Conservation (phyloP, 108 stramenopile species). For the Nitzschia sp. region DNA sequence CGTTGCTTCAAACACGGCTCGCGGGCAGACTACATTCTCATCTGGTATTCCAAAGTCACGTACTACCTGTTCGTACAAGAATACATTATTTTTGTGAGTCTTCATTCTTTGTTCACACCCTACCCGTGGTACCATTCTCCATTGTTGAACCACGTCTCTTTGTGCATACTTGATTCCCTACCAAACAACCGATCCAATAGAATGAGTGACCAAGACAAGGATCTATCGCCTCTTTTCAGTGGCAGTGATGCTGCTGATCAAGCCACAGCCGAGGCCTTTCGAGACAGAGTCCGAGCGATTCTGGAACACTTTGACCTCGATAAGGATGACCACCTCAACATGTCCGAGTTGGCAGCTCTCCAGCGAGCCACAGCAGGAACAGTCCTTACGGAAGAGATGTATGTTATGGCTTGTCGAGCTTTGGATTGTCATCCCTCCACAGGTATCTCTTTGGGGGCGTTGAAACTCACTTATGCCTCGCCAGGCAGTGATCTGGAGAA, state of each 20-base stretch:
- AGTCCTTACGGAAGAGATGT: constrained; percentile 40
- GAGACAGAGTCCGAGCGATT: constrained; percentile 35
- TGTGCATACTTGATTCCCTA: no score
- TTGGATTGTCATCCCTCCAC: constrained; percentile 42
- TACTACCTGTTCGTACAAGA: no score
- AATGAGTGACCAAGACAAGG: constrained; percentile 5
- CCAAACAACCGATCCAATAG: background rate
- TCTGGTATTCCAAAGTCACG: no score
- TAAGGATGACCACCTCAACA: constrained; percentile 46
- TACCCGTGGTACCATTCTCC: no score
- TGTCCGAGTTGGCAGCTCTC: constrained; percentile 36
- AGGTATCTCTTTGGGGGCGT: constrained; percentile 42
- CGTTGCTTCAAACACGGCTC: no score
- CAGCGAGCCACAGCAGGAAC: constrained; percentile 41
- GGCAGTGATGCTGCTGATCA: constrained; percentile 17
- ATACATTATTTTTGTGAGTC: no score
- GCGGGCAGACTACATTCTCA: no score
- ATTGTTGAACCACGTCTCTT: background rate
- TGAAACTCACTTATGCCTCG: constrained; percentile 50
- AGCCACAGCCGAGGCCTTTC: constrained; percentile 31
- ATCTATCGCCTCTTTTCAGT: constrained; percentile 12
- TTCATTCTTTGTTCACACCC: no score
- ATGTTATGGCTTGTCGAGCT: constrained; percentile 42
- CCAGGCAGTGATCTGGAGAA: constrained; percentile 42
- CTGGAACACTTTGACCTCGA: constrained; percentile 50